Evolutionary conservation across 2,329 filamentous ascomycete genomes (phyloP).

Genomic region (Helotiales sp.): DNA sequence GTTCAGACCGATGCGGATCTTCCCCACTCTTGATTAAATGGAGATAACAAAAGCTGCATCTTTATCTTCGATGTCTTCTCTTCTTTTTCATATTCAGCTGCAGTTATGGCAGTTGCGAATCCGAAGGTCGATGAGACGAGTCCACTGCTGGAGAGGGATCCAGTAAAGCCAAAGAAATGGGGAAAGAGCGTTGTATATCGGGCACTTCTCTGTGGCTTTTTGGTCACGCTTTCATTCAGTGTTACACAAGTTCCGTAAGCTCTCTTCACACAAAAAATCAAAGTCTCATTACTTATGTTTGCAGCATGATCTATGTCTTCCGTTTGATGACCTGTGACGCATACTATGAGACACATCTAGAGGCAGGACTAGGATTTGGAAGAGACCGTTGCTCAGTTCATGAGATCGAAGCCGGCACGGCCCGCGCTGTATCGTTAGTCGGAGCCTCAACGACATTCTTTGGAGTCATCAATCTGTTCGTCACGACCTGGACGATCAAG

Average conservation of each 20-base stretch:
- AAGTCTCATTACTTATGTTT: background rate
- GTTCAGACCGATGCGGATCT: too few relatives aligned
- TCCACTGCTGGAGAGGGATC: conserved; percentile 10
- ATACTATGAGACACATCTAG: conserved; percentile 61
- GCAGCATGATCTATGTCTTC: conserved; percentile 59
- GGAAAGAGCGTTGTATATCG: conserved; percentile 37
- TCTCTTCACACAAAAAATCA: background rate
- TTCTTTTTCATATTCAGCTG: background rate
- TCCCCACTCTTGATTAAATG: background rate
- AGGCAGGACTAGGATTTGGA: conserved; percentile 44
- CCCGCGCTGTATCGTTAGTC: conserved; percentile 62
- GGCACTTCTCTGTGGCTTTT: conserved; percentile 58
- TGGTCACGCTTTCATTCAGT: conserved; percentile 54
- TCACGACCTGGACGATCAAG: conserved; percentile 68
- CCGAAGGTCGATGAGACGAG: conserved; percentile 14
- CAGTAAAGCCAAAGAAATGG: conserved; percentile 11
- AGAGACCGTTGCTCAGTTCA: conserved; percentile 61
- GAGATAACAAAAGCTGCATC: background rate
- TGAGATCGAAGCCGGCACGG: conserved; percentile 64
- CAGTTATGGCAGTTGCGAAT: background rate
- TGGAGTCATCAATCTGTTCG: conserved; percentile 66
- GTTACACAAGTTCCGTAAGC: conserved; percentile 48
- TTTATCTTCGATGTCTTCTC: background rate
- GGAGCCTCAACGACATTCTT: conserved; percentile 68
- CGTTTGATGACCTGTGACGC: conserved; percentile 71